Conservation (phyloP, 2,329 filamentous ascomycete species). For the Botrytis elliptica region DNA sequence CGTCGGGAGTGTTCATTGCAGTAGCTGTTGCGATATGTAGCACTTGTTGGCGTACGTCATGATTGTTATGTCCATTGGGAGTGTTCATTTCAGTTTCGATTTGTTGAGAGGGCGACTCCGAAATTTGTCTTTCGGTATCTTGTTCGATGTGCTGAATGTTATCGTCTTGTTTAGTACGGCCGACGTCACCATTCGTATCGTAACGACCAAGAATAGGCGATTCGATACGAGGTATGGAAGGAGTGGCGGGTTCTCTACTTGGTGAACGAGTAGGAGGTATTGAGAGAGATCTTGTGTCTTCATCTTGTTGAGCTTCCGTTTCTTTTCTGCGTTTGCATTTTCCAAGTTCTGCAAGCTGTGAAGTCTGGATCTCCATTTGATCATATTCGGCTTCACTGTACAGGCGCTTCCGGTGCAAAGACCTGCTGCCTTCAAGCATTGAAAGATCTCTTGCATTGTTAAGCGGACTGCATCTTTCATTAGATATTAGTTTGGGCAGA, state of each 20-base stretch:
- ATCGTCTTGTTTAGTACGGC: background rate
- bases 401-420: background rate
- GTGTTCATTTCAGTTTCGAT: background rate
- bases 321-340: background rate
- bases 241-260: background rate
- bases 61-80: background rate
- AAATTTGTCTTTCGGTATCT: background rate
- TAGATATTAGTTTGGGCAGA: background rate
- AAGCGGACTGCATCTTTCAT: background rate
- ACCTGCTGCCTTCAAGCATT: background rate
- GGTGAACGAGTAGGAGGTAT: background rate
- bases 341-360: background rate
- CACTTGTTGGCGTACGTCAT: background rate
- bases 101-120: slow-evolving; percentile 1
- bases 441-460: background rate
- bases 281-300: background rate
- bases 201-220: slow-evolving; percentile 22
- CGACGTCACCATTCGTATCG: slow-evolving; percentile 7
- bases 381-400: background rate
- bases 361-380: background rate
- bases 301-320: background rate
- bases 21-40: background rate
- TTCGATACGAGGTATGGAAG: background rate
- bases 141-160: background rate
- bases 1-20: background rate